Evolutionary conservation across 208 protist species (phyloP), one percentile per base, ranked within the genome.

Genomic region (Strigomonas culicis): DNA sequence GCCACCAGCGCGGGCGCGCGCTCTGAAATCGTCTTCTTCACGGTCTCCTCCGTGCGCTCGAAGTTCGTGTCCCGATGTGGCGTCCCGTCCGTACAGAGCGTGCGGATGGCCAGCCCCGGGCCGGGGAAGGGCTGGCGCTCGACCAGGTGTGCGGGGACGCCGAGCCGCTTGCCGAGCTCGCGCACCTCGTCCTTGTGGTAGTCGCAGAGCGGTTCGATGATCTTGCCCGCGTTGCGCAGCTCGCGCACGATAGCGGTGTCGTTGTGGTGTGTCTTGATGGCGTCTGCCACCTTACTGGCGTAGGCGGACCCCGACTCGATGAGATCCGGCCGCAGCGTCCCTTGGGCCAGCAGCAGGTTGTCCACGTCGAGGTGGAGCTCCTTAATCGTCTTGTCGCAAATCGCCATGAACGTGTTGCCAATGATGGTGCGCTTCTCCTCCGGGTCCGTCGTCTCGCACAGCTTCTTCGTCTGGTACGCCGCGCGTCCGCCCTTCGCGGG

Each of bases 241-340:
- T 87, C 56, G 7, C 96, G 88, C 30, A 99, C 97, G 19, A 99
- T 76, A 17, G 87, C 86, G 7, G 96, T 98, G 73, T 99, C 97
- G 75, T 99, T 99, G 82, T 99, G 98, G 69, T 99, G 98, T 32
- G 97, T 99, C 80, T 99, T 99, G 78, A 99, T 99, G 17, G 92
- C 92, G 60, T 98, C 92, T 4, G 97, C 93, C 28, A 82, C 82
- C 17, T 63, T 80, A 44, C 88, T 91, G 15, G 89, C 92, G 46
- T 95, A 85, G 21, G 70, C 47, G n/a, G 86, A 93, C 22, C 89
- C 92, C 0, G 85, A 97, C 68, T 99, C 98, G 59, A 99, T 99
- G 13, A 99, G 66, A 68, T 99, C 98, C 3, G 98, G 98, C 3
- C 97, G 82, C 1, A 99, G 77, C 7, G 98, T 99, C 34, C 98